Percentiles rank a stretch among this genome's conserved stretches.
phyloP scores from a whole-genome alignment of 1,139 yeast genomes.

The Pichia terricola region DNA sequence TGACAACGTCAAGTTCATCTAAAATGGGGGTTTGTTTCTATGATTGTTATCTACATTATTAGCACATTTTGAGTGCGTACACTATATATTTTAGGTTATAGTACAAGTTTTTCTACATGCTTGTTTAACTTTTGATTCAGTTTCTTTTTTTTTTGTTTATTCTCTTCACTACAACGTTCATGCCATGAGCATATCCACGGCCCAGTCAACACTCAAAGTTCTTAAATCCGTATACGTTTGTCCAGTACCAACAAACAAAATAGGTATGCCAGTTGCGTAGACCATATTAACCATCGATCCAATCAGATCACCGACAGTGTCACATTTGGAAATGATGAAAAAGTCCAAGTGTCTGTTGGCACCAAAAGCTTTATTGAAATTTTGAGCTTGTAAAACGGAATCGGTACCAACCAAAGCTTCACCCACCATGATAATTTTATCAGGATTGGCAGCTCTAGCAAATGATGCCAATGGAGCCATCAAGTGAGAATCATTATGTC shows the following conservation, averaged over 20 bases:
- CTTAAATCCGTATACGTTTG: conserved; percentile 94
- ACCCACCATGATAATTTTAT: conserved; percentile 96
- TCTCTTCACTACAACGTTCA: background rate
- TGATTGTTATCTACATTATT: too few relatives aligned
- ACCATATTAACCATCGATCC: conserved; percentile 98
- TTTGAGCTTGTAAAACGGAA: conserved; percentile 89
- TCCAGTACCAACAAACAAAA: conserved; percentile 91
- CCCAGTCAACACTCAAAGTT: conserved; percentile 87
- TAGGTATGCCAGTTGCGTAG: conserved; percentile 91
- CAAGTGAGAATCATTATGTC: conserved; percentile 88
- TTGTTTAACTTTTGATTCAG: too few relatives aligned
- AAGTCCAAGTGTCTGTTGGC: conserved; percentile 73
- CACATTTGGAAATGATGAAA: conserved; percentile 90
- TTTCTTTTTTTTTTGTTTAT: too few relatives aligned
- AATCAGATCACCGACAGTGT: conserved; percentile 93
- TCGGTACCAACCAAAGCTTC: conserved; percentile 97
- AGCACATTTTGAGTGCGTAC: too few relatives aligned
- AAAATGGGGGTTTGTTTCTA: too few relatives aligned
- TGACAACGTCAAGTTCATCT: too few relatives aligned
- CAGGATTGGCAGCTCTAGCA: conserved; percentile 93
- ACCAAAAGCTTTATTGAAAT: conserved; percentile 91
- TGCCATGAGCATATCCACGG: conserved; percentile 67
- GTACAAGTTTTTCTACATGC: too few relatives aligned
- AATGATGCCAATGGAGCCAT: conserved; percentile 95
- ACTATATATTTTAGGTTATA: too few relatives aligned